Evolutionary conservation across 148 eudicot genomes (phyloP), one percentile per base, ranked within the genome.

Genomic region (Spergularia marina): DNA sequence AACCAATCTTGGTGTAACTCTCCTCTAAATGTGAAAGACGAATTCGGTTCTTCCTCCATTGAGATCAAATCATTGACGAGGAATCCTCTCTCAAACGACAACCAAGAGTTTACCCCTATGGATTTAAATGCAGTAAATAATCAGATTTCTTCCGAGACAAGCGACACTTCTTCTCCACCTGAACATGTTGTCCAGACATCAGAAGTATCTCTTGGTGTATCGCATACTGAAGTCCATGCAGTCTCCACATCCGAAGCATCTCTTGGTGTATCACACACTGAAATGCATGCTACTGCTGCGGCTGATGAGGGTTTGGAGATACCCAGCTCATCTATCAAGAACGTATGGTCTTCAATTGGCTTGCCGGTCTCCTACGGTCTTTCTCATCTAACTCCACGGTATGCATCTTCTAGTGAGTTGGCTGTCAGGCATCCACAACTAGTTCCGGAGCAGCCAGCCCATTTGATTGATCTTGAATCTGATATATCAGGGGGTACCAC

Each of bases 331-430:
- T 74, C 94, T 72, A 72, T 80, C 16, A 76, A 76, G 62, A 79
- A 86, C 68, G 70, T 81, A 21, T 90, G 95, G 91, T 77, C 87
- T 16, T 74, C 84, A 77, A 73, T 77, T 64, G 82, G 83, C 73
- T 78, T 87, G 82, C 83, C 81, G 14, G 84, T 70, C 71, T 74
- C 93, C 79, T 85, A 72, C 62, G 78, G 70, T 79, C 82, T 78
- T 77, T 21, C 82, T 78, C 70, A 80, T 60, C 56, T 80, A 44
- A 81, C 81, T 65, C 79, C 77, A 67, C 82, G 80, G 20, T 84
- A 78, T 76, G 58, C 81, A 10, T 79, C 88, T 51, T 41, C 87
- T 58, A 74, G 73, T 69, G 85, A 80, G 49, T 65, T 82, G 51
- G 74, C 90, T 76, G 82, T 85, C 61, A 72, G 84, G 70, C 82